These are phyloP conservation scores for Grammothele lineata DNA, from an alignment of 768 basidiomycete species.

Conservation along the genomic window DNA sequence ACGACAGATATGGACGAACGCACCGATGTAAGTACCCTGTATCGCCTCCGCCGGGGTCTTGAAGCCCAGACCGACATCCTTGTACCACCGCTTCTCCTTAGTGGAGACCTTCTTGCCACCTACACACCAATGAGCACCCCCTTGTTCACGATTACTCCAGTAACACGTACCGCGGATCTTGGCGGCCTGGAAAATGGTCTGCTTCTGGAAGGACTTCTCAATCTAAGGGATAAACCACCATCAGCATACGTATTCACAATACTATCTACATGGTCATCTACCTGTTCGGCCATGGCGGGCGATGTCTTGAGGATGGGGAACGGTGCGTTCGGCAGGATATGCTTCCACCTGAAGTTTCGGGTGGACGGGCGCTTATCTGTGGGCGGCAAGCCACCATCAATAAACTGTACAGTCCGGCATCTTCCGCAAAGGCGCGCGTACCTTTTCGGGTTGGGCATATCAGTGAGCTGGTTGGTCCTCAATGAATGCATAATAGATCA, in stretches of 20 bases:
- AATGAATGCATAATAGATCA: no score
- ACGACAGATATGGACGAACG: slow-evolving; percentile 28
- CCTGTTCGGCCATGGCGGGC: slow-evolving; percentile 37
- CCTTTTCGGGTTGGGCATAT: no score
- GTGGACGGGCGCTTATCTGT: slow-evolving; percentile 10
- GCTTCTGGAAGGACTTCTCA: slow-evolving; percentile 98
- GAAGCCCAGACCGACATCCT: slow-evolving; percentile 95
- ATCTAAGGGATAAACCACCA: slow-evolving; percentile 52
- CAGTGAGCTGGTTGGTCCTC: no score
- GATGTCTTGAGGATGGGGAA: slow-evolving; percentile 27
- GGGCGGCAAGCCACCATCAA: slow-evolving; percentile 33
- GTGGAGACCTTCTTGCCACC: slow-evolving; percentile 90
- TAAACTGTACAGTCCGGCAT: slow-evolving; percentile 41
- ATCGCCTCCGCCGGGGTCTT: slow-evolving; percentile 96
- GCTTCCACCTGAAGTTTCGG: slow-evolving; percentile 16
- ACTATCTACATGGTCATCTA: no score
- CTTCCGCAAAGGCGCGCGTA: no score
- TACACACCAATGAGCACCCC: slow-evolving; percentile 25
- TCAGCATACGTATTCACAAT: not conserved
- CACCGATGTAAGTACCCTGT: slow-evolving; percentile 93
- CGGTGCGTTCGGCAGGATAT: slow-evolving; percentile 16
- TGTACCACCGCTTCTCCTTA: slow-evolving; percentile 98
- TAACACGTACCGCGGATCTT: slow-evolving; percentile 85
- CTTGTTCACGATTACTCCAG: not conserved
- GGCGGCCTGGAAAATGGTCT: slow-evolving; percentile 95